Evolutionary conservation across 2,329 filamentous ascomycete species (phyloP).

Genomic region (Colletotrichum euphorbiae): DNA sequence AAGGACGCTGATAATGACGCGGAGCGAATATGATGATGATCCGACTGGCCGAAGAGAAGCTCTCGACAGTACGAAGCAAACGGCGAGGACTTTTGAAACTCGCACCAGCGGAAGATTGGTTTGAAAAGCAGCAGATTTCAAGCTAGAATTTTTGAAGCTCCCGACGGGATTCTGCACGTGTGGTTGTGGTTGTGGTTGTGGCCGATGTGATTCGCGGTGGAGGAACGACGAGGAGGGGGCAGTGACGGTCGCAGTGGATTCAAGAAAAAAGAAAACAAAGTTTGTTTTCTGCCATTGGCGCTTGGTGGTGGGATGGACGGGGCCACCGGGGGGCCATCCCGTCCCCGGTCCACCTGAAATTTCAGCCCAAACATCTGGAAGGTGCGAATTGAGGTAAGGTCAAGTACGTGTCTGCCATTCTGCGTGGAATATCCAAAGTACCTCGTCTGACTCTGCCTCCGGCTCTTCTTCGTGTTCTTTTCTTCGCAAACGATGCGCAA

Average conservation of each 20-base stretch:
- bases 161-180: slow-evolving; percentile 24
- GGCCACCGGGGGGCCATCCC: slow-evolving; percentile 9
- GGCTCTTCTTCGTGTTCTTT: neutral
- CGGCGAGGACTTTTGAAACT: neutral
- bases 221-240: slow-evolving; percentile 8
- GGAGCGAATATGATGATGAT: neutral
- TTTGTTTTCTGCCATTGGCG: slow-evolving; percentile 29
- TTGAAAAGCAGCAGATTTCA: neutral
- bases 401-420: neutral
- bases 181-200: slow-evolving; percentile 29
- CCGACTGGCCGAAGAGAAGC: neutral
- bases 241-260: slow-evolving; percentile 11
- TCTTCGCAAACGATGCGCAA: neutral
- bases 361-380: slow-evolving; percentile 29
- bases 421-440: too few relatives aligned
- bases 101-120: neutral
- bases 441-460: neutral
- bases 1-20: neutral
- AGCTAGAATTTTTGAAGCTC: slow-evolving; percentile 35
- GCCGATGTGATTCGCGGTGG: slow-evolving; percentile 22
- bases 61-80: slow-evolving; percentile 3
- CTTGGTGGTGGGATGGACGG: slow-evolving; percentile 10
- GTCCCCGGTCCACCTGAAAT: slow-evolving; percentile 20
- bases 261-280: slow-evolving; percentile 38
- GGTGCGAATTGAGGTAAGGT: neutral